Percentiles rank a stretch among this genome's conserved stretches.
phyloP scores from a whole-genome alignment of 352 stramenopile species.

The Phytophthora fragariae region DNA sequence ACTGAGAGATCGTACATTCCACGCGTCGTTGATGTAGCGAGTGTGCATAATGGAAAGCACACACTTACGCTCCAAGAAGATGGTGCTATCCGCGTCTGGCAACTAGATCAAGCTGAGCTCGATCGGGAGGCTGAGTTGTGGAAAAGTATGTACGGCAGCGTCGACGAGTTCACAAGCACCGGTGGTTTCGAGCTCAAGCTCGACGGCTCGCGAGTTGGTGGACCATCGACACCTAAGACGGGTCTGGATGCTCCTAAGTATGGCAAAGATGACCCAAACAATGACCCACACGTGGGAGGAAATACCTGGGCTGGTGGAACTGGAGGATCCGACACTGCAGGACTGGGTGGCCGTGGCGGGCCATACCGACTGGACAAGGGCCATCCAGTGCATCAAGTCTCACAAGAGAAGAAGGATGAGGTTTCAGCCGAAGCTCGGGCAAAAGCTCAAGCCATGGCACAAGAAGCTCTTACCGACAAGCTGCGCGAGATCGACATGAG shows the following conservation, averaged over 20 bases:
- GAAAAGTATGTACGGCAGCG: constrained; percentile 72
- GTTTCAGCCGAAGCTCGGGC: constrained; percentile 86
- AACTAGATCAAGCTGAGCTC: constrained; percentile 59
- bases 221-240: constrained; percentile 70
- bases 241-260: constrained; percentile 89
- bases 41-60: constrained; percentile 46
- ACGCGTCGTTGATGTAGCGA: constrained; percentile 48
- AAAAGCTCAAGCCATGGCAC: constrained; percentile 75
- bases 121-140: constrained; percentile 60
- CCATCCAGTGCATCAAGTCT: constrained; percentile 95
- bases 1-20: constrained; percentile 26
- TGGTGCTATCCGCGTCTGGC: constrained; percentile 66
- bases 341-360: constrained; percentile 93
- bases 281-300: constrained; percentile 94
- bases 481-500: constrained; percentile 89
- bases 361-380: constrained; percentile 95
- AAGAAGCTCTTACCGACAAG: constrained; percentile 71
- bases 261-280: constrained; percentile 95
- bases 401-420: constrained; percentile 93
- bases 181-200: constrained; percentile 57
- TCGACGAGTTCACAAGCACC: constrained; percentile 12
- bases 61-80: constrained; percentile 65
- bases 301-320: constrained; percentile 96
- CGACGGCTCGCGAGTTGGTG: constrained; percentile 43
- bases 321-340: constrained; percentile 93